These are phyloP conservation scores for Calonectria montana DNA, from an alignment of 2,329 filamentous ascomycete species.

Conservation along the genomic window DNA sequence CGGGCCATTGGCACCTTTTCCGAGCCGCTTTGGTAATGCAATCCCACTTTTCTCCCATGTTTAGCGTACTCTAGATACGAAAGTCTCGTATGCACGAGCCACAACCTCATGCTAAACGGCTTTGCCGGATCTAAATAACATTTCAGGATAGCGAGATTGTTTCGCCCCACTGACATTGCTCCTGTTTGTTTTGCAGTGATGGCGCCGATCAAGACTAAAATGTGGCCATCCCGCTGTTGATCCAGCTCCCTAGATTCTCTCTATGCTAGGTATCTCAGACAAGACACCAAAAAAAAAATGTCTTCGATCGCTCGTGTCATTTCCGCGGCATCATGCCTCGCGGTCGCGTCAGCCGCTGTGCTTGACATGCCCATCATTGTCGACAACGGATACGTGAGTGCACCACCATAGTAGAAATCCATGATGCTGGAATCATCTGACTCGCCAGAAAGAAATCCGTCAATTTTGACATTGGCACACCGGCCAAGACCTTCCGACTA, in stretches of 20 bases:
- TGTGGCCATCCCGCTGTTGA: neutral
- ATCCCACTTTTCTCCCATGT: neutral
- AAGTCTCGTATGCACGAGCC: constrained; percentile 10
- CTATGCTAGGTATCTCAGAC: neutral
- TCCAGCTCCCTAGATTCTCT: neutral
- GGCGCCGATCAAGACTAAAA: neutral
- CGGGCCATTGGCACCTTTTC: neutral
- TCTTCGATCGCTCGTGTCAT: neutral
- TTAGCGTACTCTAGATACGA: neutral
- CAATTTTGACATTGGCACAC: constrained; percentile 41
- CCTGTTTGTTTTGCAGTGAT: neutral
- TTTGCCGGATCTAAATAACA: neutral
- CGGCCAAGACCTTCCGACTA: constrained; percentile 42
- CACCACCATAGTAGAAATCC: neutral
- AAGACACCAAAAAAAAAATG: neutral
- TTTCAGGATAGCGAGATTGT: neutral
- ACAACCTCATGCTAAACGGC: neutral
- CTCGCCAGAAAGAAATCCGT: constrained; percentile 10
- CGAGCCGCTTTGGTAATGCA: neutral
- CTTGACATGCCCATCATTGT: constrained; percentile 28
- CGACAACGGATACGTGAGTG: constrained; percentile 27
- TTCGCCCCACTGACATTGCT: neutral
- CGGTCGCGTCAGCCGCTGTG: constrained; percentile 4
- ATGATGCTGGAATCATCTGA: neutral
- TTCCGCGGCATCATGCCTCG: neutral